Evolutionary conservation across 352 stramenopile genomes (phyloP).

Genomic region (Phytophthora nicotianae): DNA sequence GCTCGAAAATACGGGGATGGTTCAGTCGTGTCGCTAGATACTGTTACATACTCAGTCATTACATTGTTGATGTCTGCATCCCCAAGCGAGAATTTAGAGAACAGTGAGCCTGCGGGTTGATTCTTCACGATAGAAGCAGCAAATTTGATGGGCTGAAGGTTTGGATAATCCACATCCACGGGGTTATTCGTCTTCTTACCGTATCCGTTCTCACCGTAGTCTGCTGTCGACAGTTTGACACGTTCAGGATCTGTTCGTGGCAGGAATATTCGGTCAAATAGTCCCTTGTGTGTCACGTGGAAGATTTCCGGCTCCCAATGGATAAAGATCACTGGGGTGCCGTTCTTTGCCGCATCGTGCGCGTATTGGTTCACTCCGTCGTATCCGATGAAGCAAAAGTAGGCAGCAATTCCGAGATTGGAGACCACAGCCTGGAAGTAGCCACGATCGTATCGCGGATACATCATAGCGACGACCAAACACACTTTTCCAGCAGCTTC

Average conservation of each 20-base stretch:
- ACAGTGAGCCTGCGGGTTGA: constrained; percentile 23
- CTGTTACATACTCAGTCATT: constrained; percentile 31
- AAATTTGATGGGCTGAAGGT: constrained; percentile 44
- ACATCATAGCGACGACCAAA: neutral
- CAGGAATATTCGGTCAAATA: constrained; percentile 47
- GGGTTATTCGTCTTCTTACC: constrained; percentile 47
- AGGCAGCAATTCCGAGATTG: neutral
- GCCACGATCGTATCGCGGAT: neutral
- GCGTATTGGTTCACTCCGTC: neutral
- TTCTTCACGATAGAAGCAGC: constrained; percentile 26
- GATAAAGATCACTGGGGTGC: neutral
- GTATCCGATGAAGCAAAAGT: neutral
- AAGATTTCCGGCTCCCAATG: constrained; percentile 37
- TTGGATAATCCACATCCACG: constrained; percentile 51
- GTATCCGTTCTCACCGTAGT: constrained; percentile 55
- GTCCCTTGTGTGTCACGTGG: constrained; percentile 34
- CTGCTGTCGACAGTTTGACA: constrained; percentile 32
- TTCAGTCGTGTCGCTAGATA: constrained; percentile 3
- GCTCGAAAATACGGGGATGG: constrained; percentile 44
- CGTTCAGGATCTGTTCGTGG: constrained; percentile 36
- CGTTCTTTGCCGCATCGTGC: neutral
- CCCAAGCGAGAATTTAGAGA: constrained; percentile 39
- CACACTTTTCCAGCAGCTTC: neutral
- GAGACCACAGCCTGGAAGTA: neutral
- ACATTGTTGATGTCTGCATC: constrained; percentile 48